Evolutionary conservation across 345 rosid genomes (phyloP), one percentile per base, ranked within the genome.

Genomic region (Rhodomyrtus tomentosa): DNA sequence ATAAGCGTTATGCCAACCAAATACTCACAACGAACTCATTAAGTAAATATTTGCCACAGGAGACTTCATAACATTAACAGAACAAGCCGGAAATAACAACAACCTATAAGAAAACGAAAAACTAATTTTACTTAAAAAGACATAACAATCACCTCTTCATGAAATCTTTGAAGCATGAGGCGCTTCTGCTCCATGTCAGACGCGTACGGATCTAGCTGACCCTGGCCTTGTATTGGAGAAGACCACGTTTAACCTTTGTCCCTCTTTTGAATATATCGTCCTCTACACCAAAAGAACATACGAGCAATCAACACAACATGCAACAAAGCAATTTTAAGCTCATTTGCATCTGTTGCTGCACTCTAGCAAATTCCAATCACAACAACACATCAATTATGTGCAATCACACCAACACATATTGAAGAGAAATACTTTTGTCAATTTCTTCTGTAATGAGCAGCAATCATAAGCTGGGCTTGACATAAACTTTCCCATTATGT

Each of bases 151-250:
- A 93, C 98, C 98, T 95, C 98, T 90, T 95, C 98, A 86, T 96
- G 98, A 88, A 96, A 96, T 88, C 98, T 96, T 91, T 94, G 95
- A 45, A 96, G 93, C 99, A 94, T 96, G 85, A 95, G 95, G 3
- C 98, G 94, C 85, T 93, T 96, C 93, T 96, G 98, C 84, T 94
- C 98, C 22, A 92, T 86, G 86, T 94, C 98, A 81, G 95, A 87
- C 8, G 94, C 58, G 20, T 93, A 90, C 29, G 98, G 91, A 72
- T 95, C 98, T 55, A 95, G 90, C 88, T 89, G 92, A 86, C 98
- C 98, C 88, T 93, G 92, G 14, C 98, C 99, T 45, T 88, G 72
- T 82, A 96, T 92, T 0, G 98, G 98, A 0, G 98, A 96, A 32
- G 97, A 83, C 98, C 98, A 96, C 1, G 98, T 96, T 89, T 94